Percentiles rank a stretch among this genome's conserved stretches.
phyloP scores from a whole-genome alignment of 805 yeast genomes.

The Kodamaea sagamina region DNA sequence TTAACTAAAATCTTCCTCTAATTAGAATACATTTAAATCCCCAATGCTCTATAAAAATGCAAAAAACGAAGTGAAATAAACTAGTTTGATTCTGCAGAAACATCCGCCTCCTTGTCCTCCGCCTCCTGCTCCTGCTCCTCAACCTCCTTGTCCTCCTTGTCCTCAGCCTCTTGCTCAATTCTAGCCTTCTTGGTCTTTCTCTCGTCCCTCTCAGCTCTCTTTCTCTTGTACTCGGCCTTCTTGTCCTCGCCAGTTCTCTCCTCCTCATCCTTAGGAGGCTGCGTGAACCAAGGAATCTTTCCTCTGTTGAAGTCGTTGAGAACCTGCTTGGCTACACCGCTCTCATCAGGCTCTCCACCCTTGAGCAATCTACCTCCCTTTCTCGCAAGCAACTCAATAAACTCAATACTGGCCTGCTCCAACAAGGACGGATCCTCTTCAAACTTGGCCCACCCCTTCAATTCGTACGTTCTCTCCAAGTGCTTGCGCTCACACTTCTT shows the following conservation, averaged over 20 bases:
- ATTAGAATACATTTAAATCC: no score
- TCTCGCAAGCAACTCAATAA: slow-evolving; percentile 86
- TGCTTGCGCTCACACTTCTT: slow-evolving; percentile 85
- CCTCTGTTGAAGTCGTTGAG: slow-evolving; percentile 96
- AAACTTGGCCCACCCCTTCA: slow-evolving; percentile 76
- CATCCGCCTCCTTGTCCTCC: slow-evolving; percentile 1
- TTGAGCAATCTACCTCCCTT: slow-evolving; percentile 90
- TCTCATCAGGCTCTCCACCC: slow-evolving; percentile 98
- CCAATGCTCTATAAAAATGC: no score
- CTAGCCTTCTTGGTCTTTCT: slow-evolving; percentile 29
- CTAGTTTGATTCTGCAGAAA: background rate
- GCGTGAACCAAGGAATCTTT: slow-evolving; percentile 91
- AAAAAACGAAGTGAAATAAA: no score
- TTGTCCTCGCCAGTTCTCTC: slow-evolving; percentile 59
- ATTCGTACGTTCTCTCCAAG: slow-evolving; percentile 92
- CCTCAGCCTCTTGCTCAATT: slow-evolving; percentile 24
- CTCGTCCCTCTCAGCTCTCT: slow-evolving; percentile 51
- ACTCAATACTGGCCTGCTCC: slow-evolving; percentile 56
- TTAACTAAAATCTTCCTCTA: no score
- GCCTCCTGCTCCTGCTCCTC: slow-evolving; percentile 16
- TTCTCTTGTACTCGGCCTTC: slow-evolving; percentile 54
- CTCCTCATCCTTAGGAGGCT: slow-evolving; percentile 83
- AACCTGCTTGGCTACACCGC: slow-evolving; percentile 86
- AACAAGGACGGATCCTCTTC: slow-evolving; percentile 50
- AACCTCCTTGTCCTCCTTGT: slow-evolving; percentile 14